A percentile compares a stretch with the other conserved stretches of the same genome.
These are phyloP conservation scores for Fusarium udum DNA, from an alignment of 2,329 filamentous ascomycete genomes.

Conservation along the genomic window DNA sequence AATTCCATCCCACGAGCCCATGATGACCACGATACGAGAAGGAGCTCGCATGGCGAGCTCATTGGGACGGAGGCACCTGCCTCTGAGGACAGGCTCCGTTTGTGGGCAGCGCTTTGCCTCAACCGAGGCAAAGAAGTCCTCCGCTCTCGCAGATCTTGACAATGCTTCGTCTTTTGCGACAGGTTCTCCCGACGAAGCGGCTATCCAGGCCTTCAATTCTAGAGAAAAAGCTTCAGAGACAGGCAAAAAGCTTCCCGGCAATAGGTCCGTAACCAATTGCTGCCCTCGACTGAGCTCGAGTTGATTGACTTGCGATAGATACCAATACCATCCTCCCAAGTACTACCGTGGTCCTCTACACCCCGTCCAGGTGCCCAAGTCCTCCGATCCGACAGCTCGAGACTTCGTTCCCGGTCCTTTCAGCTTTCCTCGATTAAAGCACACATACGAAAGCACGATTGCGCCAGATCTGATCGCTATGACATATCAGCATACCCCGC, in stretches of 20 bases:
- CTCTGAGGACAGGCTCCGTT: constrained; percentile 35
- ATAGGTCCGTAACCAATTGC: constrained; percentile 51
- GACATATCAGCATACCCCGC: constrained; percentile 85
- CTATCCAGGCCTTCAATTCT: constrained; percentile 53
- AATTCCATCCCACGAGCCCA: constrained; percentile 14
- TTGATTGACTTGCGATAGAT: constrained; percentile 64
- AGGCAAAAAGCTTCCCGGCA: constrained; percentile 55
- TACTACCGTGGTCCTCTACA: constrained; percentile 95
- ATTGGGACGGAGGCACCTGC: constrained; percentile 45
- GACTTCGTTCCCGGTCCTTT: constrained; percentile 93
- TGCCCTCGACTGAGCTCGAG: not conserved
- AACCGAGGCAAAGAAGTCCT: constrained; percentile 52
- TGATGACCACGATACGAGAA: constrained; percentile 56
- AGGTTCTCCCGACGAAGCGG: constrained; percentile 52
- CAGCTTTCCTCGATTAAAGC: constrained; percentile 83
- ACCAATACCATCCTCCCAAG: constrained; percentile 93
- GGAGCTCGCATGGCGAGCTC: constrained; percentile 50
- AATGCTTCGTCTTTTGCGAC: constrained; percentile 58
- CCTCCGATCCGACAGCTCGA: constrained; percentile 87
- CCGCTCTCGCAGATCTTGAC: constrained; percentile 60
- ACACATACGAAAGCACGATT: constrained; percentile 89
- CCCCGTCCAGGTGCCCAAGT: constrained; percentile 87
- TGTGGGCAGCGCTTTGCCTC: constrained; percentile 57
- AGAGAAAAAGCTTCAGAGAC: constrained; percentile 49
- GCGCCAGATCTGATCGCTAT: constrained; percentile 89